Evolutionary conservation across 139 green algal species (phyloP).

Genomic region (Chlorella sp.): DNA sequence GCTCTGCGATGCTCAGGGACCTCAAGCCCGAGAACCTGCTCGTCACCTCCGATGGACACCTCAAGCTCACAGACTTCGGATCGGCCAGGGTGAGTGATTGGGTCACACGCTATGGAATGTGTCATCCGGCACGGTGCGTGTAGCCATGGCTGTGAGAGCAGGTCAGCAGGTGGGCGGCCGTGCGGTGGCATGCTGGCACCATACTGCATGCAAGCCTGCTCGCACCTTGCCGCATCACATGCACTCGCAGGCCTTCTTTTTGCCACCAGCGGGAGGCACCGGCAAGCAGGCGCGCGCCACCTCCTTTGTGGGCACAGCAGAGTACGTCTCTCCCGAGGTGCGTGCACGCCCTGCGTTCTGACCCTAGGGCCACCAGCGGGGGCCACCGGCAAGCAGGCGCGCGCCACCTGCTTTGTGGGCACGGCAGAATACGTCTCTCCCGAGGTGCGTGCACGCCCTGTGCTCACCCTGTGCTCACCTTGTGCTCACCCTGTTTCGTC

Average conservation of each 20-base stretch:
- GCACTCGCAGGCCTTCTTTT: constrained; percentile 19
- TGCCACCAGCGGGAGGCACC: constrained; percentile 8
- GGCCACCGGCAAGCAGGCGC: constrained; percentile 9
- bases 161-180: no score
- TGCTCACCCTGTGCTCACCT: no score
- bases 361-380: constrained; percentile 8
- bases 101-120: no score
- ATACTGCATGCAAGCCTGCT: no score
- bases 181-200: no score
- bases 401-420: constrained; percentile 70
- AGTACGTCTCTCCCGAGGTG: constrained; percentile 81
- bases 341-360: no score
- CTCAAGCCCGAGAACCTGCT: constrained; percentile 93
- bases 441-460: constrained; percentile 52
- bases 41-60: constrained; percentile 60
- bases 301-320: constrained; percentile 83
- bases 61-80: constrained; percentile 94
- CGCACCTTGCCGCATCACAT: no score
- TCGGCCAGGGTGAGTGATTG: constrained; percentile 58
- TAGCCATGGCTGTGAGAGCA: no score
- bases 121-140: no score
- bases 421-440: constrained; percentile 86
- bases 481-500: no score
- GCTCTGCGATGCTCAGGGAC: constrained; percentile 65
- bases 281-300: constrained; percentile 30